These are phyloP conservation scores for Pontederia crassipes DNA, from an alignment of 176 grass and related monocot species.

Conservation along the genomic window DNA sequence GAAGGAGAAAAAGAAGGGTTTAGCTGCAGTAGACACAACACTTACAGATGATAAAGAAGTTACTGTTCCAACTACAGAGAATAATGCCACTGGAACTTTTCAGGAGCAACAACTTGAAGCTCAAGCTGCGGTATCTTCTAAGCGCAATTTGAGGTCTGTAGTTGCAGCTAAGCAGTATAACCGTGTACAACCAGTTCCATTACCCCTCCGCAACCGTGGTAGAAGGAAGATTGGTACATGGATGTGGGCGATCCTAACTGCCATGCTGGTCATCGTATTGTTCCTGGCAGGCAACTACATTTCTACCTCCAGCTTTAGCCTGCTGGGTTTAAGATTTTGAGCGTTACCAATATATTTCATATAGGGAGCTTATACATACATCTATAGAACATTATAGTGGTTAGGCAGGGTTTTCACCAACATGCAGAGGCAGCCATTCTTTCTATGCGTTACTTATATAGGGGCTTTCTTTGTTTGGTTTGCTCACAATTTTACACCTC, in stretches of 20 bases:
- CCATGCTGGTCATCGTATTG: conserved; percentile 35
- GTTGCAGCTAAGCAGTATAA: conserved; percentile 46
- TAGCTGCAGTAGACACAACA: not conserved
- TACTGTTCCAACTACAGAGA: conserved; percentile 22
- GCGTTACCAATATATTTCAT: not conserved
- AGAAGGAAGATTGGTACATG: conserved; percentile 53
- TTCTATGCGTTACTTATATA: not conserved
- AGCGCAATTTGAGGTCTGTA: conserved; percentile 24
- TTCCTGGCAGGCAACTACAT: conserved; percentile 52
- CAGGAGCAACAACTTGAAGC: conserved; percentile 15
- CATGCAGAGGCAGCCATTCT: not conserved
- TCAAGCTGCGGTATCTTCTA: conserved; percentile 10
- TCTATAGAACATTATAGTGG: not conserved
- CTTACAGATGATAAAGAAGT: conserved; percentile 11
- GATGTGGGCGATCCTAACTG: conserved; percentile 31
- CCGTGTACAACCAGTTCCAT: conserved; percentile 45
- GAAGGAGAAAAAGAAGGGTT: conserved; percentile 40
- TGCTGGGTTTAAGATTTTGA: conserved; percentile 11
- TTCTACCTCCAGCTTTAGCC: conserved; percentile 29
- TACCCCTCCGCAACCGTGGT: conserved; percentile 51
- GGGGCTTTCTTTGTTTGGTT: conserved; percentile 3
- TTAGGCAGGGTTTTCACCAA: not conserved
- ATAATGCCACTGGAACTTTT: conserved; percentile 16
- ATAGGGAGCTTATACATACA: not conserved
- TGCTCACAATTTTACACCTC: not conserved